Evolutionary conservation across 2,329 filamentous ascomycete species (phyloP).

Genomic region (Mycocentrospora acerina): DNA sequence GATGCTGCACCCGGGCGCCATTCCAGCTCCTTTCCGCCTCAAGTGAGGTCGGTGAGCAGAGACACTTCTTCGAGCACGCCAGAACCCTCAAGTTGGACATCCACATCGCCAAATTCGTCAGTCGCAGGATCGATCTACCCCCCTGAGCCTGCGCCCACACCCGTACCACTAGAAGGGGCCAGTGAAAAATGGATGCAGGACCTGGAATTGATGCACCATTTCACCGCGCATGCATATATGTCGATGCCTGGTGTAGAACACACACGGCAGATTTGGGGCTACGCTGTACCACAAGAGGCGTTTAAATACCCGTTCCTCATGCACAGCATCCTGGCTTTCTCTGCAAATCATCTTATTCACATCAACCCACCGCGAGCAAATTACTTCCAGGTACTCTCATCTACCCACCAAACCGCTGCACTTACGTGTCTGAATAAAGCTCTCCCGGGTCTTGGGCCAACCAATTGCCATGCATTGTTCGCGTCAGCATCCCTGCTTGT

Average conservation of each 20-base stretch:
- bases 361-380: constrained; percentile 20
- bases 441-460: constrained; percentile 21
- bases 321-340: constrained; percentile 42
- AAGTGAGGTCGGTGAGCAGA: background rate
- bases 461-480: constrained; percentile 34
- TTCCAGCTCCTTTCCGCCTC: too few species aligned
- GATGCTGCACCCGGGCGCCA: constrained; percentile 1
- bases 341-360: constrained; percentile 39
- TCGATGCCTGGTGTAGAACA: constrained; percentile 24
- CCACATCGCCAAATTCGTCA: constrained; percentile 5
- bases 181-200: constrained; percentile 25
- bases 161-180: background rate
- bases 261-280: constrained; percentile 35
- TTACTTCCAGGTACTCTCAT: constrained; percentile 27
- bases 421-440: constrained; percentile 23
- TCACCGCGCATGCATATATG: constrained; percentile 25
- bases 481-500: constrained; percentile 23
- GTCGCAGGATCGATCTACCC: background rate
- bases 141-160: background rate
- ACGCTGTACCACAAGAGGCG: constrained; percentile 37
- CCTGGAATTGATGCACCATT: constrained; percentile 33
- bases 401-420: constrained; percentile 29
- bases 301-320: constrained; percentile 39
- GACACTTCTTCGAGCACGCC: constrained; percentile 2
- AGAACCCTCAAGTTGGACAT: constrained; percentile 5